phyloP scores from a whole-genome alignment of 2,329 filamentous ascomycete species.

The Didymella pinodella region DNA sequence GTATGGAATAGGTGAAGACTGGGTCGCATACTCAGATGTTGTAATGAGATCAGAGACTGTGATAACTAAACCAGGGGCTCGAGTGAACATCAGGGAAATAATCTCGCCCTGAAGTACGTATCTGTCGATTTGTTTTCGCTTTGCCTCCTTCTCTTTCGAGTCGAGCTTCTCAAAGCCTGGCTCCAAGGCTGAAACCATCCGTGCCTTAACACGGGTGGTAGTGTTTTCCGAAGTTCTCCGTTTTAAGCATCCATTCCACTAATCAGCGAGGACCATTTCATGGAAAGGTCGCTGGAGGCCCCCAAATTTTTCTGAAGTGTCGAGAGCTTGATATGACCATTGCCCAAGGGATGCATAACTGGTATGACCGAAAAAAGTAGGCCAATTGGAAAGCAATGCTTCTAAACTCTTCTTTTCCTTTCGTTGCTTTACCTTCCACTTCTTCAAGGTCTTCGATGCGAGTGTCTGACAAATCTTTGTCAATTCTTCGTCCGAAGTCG shows the following conservation, averaged over 20 bases:
- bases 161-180: slow-evolving; percentile 2
- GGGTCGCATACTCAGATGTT: slow-evolving; percentile 2
- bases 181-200: slow-evolving; percentile 1
- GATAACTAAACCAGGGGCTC: slow-evolving; percentile 2
- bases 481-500: slow-evolving; percentile 2
- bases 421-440: slow-evolving; percentile 3
- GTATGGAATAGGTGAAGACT: slow-evolving; percentile 1
- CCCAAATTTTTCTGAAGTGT: slow-evolving; percentile 3
- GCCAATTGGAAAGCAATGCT: slow-evolving; percentile 1
- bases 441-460: slow-evolving; percentile 1
- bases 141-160: slow-evolving; percentile 1
- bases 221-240: slow-evolving; percentile 2
- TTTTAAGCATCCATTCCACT: slow-evolving; percentile 2
- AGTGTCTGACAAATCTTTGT: slow-evolving; percentile 2
- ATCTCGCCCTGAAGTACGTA: slow-evolving; percentile 2
- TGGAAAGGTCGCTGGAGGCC: slow-evolving; percentile 1
- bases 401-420: slow-evolving; percentile 3
- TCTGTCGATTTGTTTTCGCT: slow-evolving; percentile 1
- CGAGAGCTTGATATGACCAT: slow-evolving; percentile 2
- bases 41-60: slow-evolving; percentile 3
- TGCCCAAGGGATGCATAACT: slow-evolving; percentile 1
- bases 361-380: slow-evolving; percentile 1
- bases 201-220: slow-evolving; percentile 1
- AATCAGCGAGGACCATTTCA: slow-evolving; percentile 1
- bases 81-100: slow-evolving; percentile 1